A percentile compares a stretch with the other conserved stretches of the same genome.
These are phyloP conservation scores for Fraxinus floribunda DNA, from an alignment of 305 asterid species.

Conservation along the genomic window DNA sequence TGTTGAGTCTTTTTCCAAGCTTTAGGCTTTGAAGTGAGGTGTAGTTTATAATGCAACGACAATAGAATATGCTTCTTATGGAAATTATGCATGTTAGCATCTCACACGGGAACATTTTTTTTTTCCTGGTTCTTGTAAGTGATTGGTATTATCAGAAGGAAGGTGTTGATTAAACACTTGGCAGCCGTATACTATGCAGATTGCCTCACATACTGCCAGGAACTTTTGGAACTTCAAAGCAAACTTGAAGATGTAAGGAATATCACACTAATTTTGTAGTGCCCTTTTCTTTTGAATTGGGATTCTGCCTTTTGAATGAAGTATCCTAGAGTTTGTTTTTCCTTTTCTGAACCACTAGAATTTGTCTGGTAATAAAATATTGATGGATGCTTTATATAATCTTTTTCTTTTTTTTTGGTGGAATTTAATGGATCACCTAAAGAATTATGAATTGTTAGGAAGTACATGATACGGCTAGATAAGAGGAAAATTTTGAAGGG, in stretches of 20 bases:
- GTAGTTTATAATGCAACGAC: neutral
- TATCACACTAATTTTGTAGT: neutral
- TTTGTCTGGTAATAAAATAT: neutral
- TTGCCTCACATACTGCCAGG: conserved; percentile 89
- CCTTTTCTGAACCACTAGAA: neutral
- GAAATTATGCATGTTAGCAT: conserved; percentile 1
- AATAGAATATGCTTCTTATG: neutral
- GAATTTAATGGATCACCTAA: neutral
- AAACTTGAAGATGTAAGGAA: conserved; percentile 69
- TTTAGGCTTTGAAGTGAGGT: neutral
- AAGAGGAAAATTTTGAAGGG: neutral
- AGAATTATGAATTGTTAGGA: neutral
- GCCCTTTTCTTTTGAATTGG: neutral
- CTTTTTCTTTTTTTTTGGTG: neutral
- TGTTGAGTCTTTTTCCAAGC: neutral
- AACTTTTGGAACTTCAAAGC: conserved; percentile 83
- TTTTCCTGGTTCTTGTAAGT: conserved; percentile 35
- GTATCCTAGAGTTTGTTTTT: neutral
- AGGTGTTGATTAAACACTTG: conserved; percentile 81
- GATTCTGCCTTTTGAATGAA: neutral
- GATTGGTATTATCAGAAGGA: conserved; percentile 87
- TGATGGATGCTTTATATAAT: neutral
- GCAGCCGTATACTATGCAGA: conserved; percentile 87
- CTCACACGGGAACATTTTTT: conserved; percentile 9
- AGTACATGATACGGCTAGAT: neutral